These are phyloP conservation scores for Elymus sibiricus DNA, from an alignment of 176 grass and related monocot species.

Conservation along the genomic window DNA sequence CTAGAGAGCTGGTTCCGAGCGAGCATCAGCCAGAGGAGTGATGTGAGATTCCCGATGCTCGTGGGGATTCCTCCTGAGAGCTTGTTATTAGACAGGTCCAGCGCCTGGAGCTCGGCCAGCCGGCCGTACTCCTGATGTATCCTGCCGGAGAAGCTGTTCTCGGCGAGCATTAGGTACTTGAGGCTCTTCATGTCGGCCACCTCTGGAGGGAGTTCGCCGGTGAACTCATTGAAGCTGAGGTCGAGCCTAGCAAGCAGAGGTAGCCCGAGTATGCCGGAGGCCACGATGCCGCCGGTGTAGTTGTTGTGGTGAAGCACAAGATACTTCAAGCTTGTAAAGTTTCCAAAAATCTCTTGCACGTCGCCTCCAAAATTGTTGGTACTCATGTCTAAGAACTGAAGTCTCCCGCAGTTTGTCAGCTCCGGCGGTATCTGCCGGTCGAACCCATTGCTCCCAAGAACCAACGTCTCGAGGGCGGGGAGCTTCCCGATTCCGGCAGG, in stretches of 20 bases:
- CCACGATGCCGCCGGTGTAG: constrained; percentile 61
- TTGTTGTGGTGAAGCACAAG: constrained; percentile 63
- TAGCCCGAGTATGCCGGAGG: constrained; percentile 61
- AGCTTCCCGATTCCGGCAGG: constrained; percentile 59
- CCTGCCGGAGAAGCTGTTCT: constrained; percentile 53
- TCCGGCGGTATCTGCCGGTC: constrained; percentile 36
- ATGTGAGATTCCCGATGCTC: constrained; percentile 69
- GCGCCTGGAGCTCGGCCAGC: constrained; percentile 49
- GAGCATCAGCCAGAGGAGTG: constrained; percentile 87
- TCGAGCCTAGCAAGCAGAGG: constrained; percentile 55
- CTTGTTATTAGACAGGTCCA: constrained; percentile 73
- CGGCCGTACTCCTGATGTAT: constrained; percentile 57
- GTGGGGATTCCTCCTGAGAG: constrained; percentile 56
- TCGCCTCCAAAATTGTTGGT: constrained; percentile 62
- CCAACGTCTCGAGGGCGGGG: constrained; percentile 26
- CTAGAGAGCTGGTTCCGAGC: constrained; percentile 64
- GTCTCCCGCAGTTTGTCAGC: constrained; percentile 47
- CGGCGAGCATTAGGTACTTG: constrained; percentile 55
- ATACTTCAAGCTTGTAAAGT: constrained; percentile 42
- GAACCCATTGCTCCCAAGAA: constrained; percentile 64
- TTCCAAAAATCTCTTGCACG: constrained; percentile 57
- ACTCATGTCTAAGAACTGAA: constrained; percentile 77
- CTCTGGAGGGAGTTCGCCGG: constrained; percentile 35
- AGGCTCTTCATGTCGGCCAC: constrained; percentile 62
- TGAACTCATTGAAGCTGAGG: constrained; percentile 70